A percentile compares a stretch with the other conserved stretches of the same genome.
These are phyloP conservation scores for Erodium moschatum DNA, from an alignment of 441 rosid genomes.

Conservation along the genomic window DNA sequence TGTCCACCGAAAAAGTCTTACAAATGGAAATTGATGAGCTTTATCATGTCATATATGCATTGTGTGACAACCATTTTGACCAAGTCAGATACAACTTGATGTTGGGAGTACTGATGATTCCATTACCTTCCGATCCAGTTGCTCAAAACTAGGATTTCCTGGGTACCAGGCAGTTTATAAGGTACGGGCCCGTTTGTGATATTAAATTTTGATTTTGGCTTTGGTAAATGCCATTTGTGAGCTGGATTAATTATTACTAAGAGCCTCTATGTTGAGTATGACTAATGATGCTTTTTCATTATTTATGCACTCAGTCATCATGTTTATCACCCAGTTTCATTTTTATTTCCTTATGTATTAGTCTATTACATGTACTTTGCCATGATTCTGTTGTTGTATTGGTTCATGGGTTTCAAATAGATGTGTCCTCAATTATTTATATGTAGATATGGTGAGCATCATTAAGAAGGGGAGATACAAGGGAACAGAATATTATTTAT, in stretches of 20 bases:
- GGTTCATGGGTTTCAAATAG: no score
- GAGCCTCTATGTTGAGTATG: background rate
- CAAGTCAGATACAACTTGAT: constrained; percentile 66
- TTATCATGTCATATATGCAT: constrained; percentile 1
- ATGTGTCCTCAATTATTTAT: no score
- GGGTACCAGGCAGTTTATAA: constrained; percentile 80
- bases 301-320: background rate
- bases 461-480: no score
- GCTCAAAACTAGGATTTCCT: constrained; percentile 58
- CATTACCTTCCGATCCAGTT: constrained; percentile 59
- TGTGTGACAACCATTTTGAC: constrained; percentile 16
- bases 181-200: constrained; percentile 33
- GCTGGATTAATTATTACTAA: background rate
- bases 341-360: no score
- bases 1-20: background rate
- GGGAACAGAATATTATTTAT: no score
- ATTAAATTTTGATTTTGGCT: constrained; percentile 2
- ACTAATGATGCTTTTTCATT: background rate
- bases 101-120: constrained; percentile 47
- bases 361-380: no score
- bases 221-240: constrained; percentile 11
- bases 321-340: no score
- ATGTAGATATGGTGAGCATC: no score
- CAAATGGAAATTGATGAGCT: background rate
- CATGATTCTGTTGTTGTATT: no score